Evolutionary conservation across 1,284 basidiomycete genomes (phyloP), one percentile per base, ranked within the genome.

Genomic region (Heterobasidion irregulare): DNA sequence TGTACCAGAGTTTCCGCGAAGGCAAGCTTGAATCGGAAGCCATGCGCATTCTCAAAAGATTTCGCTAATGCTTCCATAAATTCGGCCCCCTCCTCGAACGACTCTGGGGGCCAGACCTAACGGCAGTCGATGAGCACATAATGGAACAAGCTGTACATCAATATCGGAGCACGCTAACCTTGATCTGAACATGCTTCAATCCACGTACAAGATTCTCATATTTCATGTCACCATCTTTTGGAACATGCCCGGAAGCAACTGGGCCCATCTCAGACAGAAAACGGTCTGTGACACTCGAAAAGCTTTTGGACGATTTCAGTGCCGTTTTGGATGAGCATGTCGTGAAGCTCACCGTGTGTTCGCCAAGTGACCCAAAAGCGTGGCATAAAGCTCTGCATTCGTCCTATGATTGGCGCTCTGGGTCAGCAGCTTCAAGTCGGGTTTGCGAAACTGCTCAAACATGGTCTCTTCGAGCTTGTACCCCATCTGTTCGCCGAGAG

Each of bases 61-160:
- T 85, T 87, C 0, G 93, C 86, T 9, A 98, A 71, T 2, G 84
- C 80, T 54, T 92, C 86, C 68, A 98, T 73, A 63, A 98, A 97
- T 61, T 98, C 94, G 5, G 94, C 89, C 2, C 91, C 92, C 69
- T 96, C 90, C 67, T 98, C 95, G 58, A 98, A 95, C 2, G 88
- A 84, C 65, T 95, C 90, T 46, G 93, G 89, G 0, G 95, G 95
- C 80, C 93, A 98, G 41, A 95, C 91, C 89, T 92, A 62, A 8
- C 32, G 9, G 18, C 49, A 26, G 26, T 5, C n/a, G 1, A 50
- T 18, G 33, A 41, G 32, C 32, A 55, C 32, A 57, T 26, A 26
- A 26, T 26, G 26, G 26, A 5, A 26, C 5, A 26, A 26, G 26
- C 26, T 26, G 26, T 6, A 43, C 32, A 52, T 36, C 15, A 26